phyloP scores from a whole-genome alignment of 176 grass and related monocot species.

The Oryza officinalis region DNA sequence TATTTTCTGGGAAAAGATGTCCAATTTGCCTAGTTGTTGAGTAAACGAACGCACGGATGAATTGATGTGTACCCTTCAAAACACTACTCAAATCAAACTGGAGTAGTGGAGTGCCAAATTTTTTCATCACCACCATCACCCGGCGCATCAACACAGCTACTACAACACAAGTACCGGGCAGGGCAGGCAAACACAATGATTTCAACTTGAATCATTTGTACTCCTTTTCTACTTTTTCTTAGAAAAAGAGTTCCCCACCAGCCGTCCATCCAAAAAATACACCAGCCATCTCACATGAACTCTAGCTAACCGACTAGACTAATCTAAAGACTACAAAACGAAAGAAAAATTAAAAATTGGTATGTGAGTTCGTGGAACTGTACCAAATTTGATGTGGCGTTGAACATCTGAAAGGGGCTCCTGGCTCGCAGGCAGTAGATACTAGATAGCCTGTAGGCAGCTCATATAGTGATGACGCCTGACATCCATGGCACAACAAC shows the following conservation, averaged over 20 bases:
- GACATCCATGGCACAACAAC: slow-evolving; percentile 75
- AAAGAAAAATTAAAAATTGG: not conserved
- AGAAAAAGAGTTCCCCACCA: not conserved
- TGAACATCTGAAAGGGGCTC: not conserved
- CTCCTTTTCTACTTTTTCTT: not conserved
- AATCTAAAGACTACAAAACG: slow-evolving; percentile 6
- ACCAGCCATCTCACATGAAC: not conserved
- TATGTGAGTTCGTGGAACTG: not conserved
- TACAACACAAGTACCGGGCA: too few relatives aligned
- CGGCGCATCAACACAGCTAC: not conserved
- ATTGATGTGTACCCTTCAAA: not conserved
- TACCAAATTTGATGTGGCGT: not conserved
- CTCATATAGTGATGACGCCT: slow-evolving; percentile 45
- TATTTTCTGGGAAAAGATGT: not conserved
- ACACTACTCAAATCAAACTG: not conserved
- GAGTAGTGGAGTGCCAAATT: not conserved
- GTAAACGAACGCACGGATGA: not conserved
- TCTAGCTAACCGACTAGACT: not conserved
- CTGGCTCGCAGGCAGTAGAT: not conserved
- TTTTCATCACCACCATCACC: not conserved
- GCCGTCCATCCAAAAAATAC: not conserved
- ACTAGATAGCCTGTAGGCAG: not conserved
- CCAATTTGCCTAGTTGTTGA: not conserved
- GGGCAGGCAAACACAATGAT: not conserved
- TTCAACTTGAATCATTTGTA: not conserved